Evolutionary conservation across 2,329 filamentous ascomycete species (phyloP).

Genomic region (Colletotrichum higginsianum): DNA sequence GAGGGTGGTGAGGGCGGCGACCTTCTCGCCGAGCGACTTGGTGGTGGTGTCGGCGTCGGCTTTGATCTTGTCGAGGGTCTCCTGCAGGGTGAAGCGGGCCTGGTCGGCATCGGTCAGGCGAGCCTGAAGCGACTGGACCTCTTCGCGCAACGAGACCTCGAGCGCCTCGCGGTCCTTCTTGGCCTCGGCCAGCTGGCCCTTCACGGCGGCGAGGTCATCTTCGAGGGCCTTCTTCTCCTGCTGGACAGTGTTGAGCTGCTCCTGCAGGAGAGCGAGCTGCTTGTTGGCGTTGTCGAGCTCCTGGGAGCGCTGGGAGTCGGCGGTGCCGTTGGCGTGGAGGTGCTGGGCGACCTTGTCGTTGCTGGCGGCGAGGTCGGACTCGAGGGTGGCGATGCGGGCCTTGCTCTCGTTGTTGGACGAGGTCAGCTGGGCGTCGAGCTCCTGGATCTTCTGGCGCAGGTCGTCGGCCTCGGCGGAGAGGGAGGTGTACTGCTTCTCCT

Average conservation of each 20-base stretch:
- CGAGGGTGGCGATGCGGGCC: conserved; percentile 52
- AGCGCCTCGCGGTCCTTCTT: conserved; percentile 54
- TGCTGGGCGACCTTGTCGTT: conserved; percentile 44
- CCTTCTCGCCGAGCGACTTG: conserved; percentile 48
- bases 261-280: conserved; percentile 51
- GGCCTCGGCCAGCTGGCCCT: conserved; percentile 52
- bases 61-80: conserved; percentile 50
- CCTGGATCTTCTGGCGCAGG: conserved; percentile 56
- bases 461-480: conserved; percentile 55
- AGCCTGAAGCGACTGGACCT: conserved; percentile 52
- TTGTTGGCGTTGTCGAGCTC: conserved; percentile 45
- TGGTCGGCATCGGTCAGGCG: conserved; percentile 52
- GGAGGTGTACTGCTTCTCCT: conserved; percentile 55
- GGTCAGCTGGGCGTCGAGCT: conserved; percentile 51
- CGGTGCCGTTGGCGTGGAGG: conserved; percentile 48
- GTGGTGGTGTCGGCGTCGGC: conserved; percentile 50
- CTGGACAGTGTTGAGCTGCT: conserved; percentile 46
- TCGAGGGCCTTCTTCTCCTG: conserved; percentile 50
- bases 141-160: conserved; percentile 50
- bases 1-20: conserved; percentile 48
- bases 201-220: conserved; percentile 52
- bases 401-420: conserved; percentile 51
- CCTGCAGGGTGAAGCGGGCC: conserved; percentile 52
- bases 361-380: conserved; percentile 52
- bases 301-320: conserved; percentile 42